These are phyloP conservation scores for Fusarium sp. DNA, from an alignment of 2,329 filamentous ascomycete species.

Conservation along the genomic window DNA sequence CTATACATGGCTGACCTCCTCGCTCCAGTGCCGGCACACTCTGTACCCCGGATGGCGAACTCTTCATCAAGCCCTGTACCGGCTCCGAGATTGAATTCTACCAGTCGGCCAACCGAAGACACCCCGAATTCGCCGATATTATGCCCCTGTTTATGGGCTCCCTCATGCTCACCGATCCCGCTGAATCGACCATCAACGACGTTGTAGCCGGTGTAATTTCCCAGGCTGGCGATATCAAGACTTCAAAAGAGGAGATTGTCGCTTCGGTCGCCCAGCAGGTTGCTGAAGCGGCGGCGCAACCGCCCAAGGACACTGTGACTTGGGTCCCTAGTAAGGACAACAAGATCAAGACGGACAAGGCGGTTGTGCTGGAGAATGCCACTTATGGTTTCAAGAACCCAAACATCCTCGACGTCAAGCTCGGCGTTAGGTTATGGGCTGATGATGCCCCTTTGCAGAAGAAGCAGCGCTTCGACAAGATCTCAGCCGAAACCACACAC, in stretches of 20 bases:
- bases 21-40: conserved; percentile 86
- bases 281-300: conserved; percentile 33
- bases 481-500: conserved; percentile 73
- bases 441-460: conserved; percentile 76
- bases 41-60: conserved; percentile 84
- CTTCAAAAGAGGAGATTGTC: conserved; percentile 53
- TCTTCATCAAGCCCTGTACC: conserved; percentile 97
- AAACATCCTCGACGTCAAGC: conserved; percentile 94
- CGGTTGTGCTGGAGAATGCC: conserved; percentile 89
- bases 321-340: conserved; percentile 68
- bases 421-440: conserved; percentile 89
- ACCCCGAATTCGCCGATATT: conserved; percentile 82
- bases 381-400: conserved; percentile 85
- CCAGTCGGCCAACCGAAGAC: conserved; percentile 75
- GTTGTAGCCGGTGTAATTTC: conserved; percentile 62
- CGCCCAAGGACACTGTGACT: conserved; percentile 45
- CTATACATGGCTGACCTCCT: conserved; percentile 31
- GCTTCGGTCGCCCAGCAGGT: conserved; percentile 54
- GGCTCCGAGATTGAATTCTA: conserved; percentile 91
- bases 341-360: conserved; percentile 82
- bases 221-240: conserved; percentile 53
- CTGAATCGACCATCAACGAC: conserved; percentile 65
- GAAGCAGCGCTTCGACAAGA: conserved; percentile 72
- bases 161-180: conserved; percentile 75
- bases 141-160: conserved; percentile 91